Evolutionary conservation across 179 eudicot species (phyloP).

Genomic region (Actinidia arguta): DNA sequence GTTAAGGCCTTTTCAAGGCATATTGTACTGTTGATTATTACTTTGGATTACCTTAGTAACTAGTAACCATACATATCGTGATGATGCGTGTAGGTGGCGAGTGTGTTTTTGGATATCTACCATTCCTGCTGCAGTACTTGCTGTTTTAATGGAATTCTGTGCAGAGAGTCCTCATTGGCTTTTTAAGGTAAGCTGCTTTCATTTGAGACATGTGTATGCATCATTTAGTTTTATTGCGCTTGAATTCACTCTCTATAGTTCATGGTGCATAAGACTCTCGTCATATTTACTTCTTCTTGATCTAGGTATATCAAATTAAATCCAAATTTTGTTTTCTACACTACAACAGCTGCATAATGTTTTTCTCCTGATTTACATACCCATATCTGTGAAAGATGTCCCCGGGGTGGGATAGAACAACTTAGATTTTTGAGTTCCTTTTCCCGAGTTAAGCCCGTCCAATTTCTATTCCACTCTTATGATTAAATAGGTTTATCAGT

Average conservation of each 20-base stretch:
- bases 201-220: not conserved
- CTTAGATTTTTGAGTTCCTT: no score
- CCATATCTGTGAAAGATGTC: no score
- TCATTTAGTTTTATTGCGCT: not conserved
- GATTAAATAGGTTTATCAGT: no score
- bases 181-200: slow-evolving; percentile 57
- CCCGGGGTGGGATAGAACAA: no score
- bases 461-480: no score
- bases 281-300: not conserved
- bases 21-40: not conserved
- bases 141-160: slow-evolving; percentile 72
- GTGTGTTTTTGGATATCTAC: slow-evolving; percentile 88
- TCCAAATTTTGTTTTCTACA: not conserved
- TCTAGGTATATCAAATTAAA: not conserved
- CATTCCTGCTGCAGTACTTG: slow-evolving; percentile 82
- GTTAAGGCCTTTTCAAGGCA: slow-evolving; percentile 8
- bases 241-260: slow-evolving; percentile 1
- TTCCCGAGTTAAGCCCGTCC: no score
- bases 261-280: not conserved
- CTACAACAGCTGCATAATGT: not conserved
- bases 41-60: not conserved
- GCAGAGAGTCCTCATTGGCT: slow-evolving; percentile 99
- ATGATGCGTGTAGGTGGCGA: slow-evolving; percentile 75
- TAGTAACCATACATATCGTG: not conserved
- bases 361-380: not conserved